Percentiles rank a stretch among this genome's conserved stretches.
These are phyloP conservation scores for Thalassia testudinum DNA, from an alignment of 116 monocot species.

Conservation along the genomic window DNA sequence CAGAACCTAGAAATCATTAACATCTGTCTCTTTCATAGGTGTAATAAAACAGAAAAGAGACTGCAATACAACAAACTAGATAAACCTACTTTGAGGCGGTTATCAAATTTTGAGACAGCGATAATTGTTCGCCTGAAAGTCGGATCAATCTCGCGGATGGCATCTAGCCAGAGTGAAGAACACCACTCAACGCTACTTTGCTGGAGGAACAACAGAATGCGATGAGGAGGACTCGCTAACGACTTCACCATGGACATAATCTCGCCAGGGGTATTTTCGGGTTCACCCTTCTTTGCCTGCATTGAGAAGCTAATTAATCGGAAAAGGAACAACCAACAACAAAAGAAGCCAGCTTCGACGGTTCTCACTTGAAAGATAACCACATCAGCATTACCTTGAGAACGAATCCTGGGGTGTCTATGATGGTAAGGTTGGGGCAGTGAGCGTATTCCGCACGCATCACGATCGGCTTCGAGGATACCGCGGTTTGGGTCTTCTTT, in stretches of 20 bases:
- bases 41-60: too few species aligned
- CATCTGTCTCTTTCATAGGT: too few species aligned
- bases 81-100: constrained; percentile 64
- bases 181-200: constrained; percentile 99
- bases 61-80: not conserved
- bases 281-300: constrained; percentile 98
- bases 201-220: constrained; percentile 86
- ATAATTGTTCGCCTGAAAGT: constrained; percentile 75
- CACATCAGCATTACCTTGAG: constrained; percentile 49
- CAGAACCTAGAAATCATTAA: too few species aligned
- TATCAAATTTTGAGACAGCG: constrained; percentile 89
- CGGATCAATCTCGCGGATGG: constrained; percentile 89
- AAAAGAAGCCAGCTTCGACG: not conserved
- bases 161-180: constrained; percentile 88
- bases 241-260: constrained; percentile 93
- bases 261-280: constrained; percentile 68
- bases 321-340: not conserved
- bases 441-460: constrained; percentile 97
- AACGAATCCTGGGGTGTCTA: constrained; percentile 97
- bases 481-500: constrained; percentile 53
- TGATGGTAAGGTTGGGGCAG: constrained; percentile 94
- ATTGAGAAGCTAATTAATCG: not conserved
- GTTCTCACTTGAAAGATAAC: not conserved
- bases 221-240: constrained; percentile 82
- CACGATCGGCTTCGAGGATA: constrained; percentile 82